Conservation (phyloP, 352 stramenopile species). For the Phytophthora sp. region DNA sequence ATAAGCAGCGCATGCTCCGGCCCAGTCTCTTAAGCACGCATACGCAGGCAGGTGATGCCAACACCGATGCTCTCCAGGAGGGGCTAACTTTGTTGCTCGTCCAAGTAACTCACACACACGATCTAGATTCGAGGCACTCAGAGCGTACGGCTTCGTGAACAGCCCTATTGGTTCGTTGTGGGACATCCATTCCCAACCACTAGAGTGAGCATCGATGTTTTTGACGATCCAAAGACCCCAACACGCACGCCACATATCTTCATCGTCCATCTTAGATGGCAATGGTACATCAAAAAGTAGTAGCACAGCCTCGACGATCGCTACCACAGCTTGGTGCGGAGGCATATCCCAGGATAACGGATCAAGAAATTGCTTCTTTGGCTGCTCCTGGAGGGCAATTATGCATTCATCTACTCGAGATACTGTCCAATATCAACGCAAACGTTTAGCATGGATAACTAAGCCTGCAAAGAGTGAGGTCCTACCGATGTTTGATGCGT, state of each 20-base stretch:
- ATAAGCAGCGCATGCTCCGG: conserved; percentile 48
- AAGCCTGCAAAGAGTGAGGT: not conserved
- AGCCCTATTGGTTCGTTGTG: conserved; percentile 68
- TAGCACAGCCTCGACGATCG: conserved; percentile 57
- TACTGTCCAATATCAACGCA: conserved; percentile 30
- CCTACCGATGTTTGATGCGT: conserved; percentile 65
- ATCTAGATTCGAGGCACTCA: conserved; percentile 47
- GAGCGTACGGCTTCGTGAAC: conserved; percentile 75
- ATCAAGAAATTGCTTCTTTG: conserved; percentile 67
- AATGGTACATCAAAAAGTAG: conserved; percentile 59
- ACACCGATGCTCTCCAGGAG: conserved; percentile 37
- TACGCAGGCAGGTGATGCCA: conserved; percentile 72
- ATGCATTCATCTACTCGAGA: conserved; percentile 62
- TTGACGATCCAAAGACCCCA: conserved; percentile 81
- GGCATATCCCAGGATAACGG: conserved; percentile 65
- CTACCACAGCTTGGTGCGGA: conserved; percentile 49
- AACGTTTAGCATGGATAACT: not conserved
- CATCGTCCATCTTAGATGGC: conserved; percentile 16
- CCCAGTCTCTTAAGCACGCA: conserved; percentile 54
- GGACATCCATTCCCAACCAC: conserved; percentile 68
- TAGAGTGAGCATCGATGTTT: conserved; percentile 71
- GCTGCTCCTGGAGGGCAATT: conserved; percentile 60
- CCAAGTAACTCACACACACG: conserved; percentile 41
- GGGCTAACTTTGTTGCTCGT: conserved; percentile 13
- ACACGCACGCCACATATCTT: conserved; percentile 48